These are phyloP conservation scores for Fusarium torreyae DNA, from an alignment of 2,329 filamentous ascomycete genomes.

Conservation along the genomic window DNA sequence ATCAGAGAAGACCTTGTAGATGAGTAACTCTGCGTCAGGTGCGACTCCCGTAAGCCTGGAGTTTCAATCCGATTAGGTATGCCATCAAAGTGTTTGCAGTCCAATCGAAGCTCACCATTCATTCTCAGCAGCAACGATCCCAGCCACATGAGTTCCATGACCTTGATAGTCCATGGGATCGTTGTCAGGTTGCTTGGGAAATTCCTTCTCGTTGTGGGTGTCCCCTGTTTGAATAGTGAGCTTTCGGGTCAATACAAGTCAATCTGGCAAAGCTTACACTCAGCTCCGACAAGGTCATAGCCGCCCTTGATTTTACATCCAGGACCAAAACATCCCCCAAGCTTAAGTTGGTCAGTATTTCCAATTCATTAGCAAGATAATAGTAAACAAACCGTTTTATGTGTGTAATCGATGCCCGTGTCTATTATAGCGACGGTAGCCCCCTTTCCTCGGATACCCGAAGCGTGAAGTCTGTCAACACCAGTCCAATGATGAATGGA, in stretches of 20 bases:
- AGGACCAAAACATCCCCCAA: constrained; percentile 58
- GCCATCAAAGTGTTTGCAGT: no score
- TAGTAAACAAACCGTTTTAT: constrained; percentile 50
- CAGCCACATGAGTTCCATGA: constrained; percentile 62
- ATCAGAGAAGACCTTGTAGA: constrained; percentile 62
- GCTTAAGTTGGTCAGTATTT: constrained; percentile 44
- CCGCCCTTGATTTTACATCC: constrained; percentile 58
- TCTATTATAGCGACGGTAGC: constrained; percentile 59
- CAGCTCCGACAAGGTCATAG: constrained; percentile 56
- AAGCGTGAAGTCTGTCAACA: constrained; percentile 56
- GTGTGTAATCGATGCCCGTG: constrained; percentile 59
- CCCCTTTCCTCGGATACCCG: constrained; percentile 57
- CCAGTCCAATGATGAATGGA: constrained; percentile 58
- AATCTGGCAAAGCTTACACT: constrained; percentile 46
- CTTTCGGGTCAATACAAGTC: background rate
- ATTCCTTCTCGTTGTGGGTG: constrained; percentile 49
- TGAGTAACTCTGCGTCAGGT: constrained; percentile 61
- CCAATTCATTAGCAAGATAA: background rate
- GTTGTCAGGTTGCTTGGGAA: constrained; percentile 54
- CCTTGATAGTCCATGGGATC: constrained; percentile 56
- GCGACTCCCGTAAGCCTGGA: constrained; percentile 61
- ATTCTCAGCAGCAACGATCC: constrained; percentile 64
- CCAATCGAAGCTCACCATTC: constrained; percentile 48
- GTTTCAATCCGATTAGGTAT: constrained; percentile 7
- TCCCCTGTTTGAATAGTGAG: constrained; percentile 49